Evolutionary conservation across 1,139 yeast genomes (phyloP).

Genomic region (Zygotorulaspora mrakii): DNA sequence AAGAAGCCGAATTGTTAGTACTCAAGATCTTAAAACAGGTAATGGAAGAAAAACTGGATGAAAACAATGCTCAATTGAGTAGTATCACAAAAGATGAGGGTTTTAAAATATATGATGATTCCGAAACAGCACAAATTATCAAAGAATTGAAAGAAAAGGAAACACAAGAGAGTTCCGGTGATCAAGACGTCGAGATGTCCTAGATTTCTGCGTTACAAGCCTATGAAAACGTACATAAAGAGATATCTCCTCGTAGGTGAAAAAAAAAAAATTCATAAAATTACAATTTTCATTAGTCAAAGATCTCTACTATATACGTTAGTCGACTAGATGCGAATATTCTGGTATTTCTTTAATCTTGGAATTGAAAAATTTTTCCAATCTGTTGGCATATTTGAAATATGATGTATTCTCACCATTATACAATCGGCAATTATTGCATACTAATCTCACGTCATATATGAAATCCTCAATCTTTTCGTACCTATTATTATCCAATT

Average conservation of each 20-base stretch:
- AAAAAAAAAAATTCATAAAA: not conserved
- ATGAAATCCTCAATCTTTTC: conserved; percentile 87
- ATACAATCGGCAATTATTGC: conserved; percentile 85
- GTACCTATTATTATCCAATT: conserved; percentile 87
- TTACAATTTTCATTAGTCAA: not conserved
- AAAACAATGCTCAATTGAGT: conserved; percentile 93
- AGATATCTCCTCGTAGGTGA: not conserved
- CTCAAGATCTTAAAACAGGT: conserved; percentile 93
- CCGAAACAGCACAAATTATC: conserved; percentile 78
- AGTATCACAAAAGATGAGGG: conserved; percentile 86
- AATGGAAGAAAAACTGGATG: conserved; percentile 97
- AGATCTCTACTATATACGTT: conserved; percentile 3
- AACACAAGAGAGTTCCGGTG: conserved; percentile 43
- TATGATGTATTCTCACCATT: conserved; percentile 89
- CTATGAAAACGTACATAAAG: conserved; percentile 6
- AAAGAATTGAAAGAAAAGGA: conserved; percentile 69
- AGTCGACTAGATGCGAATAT: conserved; percentile 40
- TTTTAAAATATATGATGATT: conserved; percentile 80
- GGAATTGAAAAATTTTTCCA: conserved; percentile 79
- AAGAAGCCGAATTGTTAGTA: conserved; percentile 88
- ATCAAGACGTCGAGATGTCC: conserved; percentile 35
- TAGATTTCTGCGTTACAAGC: conserved; percentile 12
- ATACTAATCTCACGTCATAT: conserved; percentile 80
- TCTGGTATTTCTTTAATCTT: conserved; percentile 70
- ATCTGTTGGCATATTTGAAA: conserved; percentile 83